phyloP scores from a whole-genome alignment of 495 filamentous ascomycete genomes.

The Pyrenula aspistea region DNA sequence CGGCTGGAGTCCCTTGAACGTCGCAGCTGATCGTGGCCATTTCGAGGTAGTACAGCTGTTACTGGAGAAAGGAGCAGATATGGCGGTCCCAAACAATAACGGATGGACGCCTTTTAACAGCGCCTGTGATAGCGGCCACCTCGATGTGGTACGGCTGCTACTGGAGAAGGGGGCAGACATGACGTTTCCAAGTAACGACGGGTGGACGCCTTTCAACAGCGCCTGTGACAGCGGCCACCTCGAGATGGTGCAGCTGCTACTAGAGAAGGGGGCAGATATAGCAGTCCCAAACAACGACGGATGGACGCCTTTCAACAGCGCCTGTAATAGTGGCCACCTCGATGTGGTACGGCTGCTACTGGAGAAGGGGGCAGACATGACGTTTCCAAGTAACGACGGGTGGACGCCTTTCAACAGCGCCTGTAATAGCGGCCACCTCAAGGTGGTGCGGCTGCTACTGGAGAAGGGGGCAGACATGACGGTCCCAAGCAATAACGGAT shows the following conservation, averaged over 20 bases:
- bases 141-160: conserved; percentile 7
- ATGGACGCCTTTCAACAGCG: conserved; percentile 9
- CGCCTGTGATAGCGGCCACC: conserved; percentile 4
- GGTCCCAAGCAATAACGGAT: no score
- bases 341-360: conserved; percentile 4
- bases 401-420: conserved; percentile 8
- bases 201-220: conserved; percentile 4
- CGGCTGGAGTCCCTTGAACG: conserved; percentile 4
- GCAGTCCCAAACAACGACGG: conserved; percentile 3
- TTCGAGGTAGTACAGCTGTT: conserved; percentile 5
- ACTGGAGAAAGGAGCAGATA: not conserved
- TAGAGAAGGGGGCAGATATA: conserved; percentile 1
- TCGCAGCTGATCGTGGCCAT: conserved; percentile 11
- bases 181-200: not conserved
- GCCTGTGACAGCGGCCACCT: conserved; percentile 6
- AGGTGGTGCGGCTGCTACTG: conserved; percentile 4
- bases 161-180: conserved; percentile 2
- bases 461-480: no score
- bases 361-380: not conserved
- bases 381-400: not conserved
- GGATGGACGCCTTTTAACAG: conserved; percentile 7
- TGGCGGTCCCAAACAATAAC: conserved; percentile 1
- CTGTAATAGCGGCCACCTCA: conserved; percentile 7
- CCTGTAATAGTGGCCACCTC: conserved; percentile 1
- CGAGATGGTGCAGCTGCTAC: conserved; percentile 6